A percentile compares a stretch with the other conserved stretches of the same genome.
Conservation (phyloP, 495 filamentous ascomycete genomes). For the Penicillium coprophilum region DNA sequence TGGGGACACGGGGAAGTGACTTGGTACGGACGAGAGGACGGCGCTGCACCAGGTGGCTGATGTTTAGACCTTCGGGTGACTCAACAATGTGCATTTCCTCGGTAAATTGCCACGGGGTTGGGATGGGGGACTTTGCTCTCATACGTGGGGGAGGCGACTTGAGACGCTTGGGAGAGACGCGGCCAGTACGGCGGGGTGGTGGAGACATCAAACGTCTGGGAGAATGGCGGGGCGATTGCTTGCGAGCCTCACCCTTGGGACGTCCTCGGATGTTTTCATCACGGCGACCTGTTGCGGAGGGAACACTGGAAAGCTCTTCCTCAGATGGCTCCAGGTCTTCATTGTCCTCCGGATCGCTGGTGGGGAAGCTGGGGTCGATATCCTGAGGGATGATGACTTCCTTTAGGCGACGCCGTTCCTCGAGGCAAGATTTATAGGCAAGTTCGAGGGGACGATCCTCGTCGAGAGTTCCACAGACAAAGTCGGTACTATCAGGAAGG, state of each 20-base stretch:
- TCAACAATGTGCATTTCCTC: constrained; percentile 31
- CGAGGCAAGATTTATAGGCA: constrained; percentile 82
- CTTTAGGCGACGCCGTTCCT: constrained; percentile 76
- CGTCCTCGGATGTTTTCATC: constrained; percentile 42
- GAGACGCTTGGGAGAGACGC: constrained; percentile 66
- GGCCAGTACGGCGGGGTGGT: constrained; percentile 64
- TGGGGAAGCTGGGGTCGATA: constrained; percentile 95
- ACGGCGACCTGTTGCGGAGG: constrained; percentile 10
- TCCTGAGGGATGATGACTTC: constrained; percentile 82
- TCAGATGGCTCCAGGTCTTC: constrained; percentile 65
- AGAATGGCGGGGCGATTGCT: constrained; percentile 38
- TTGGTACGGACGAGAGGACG: constrained; percentile 68
- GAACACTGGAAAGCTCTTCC: constrained; percentile 45
- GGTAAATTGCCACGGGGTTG: constrained; percentile 30
- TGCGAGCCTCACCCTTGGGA: constrained; percentile 27
- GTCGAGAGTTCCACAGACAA: constrained; percentile 94
- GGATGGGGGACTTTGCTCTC: constrained; percentile 28
- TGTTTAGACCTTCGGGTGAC: constrained; percentile 38
- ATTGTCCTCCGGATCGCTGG: constrained; percentile 84
- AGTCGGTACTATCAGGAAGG: constrained; percentile 94
- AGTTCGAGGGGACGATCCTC: constrained; percentile 93
- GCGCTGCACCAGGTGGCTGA: constrained; percentile 63
- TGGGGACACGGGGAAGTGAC: constrained; percentile 72
- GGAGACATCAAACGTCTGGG: constrained; percentile 55
- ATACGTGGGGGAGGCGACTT: constrained; percentile 57